Conservation (phyloP, 1,139 yeast genomes). For the Taphrina pruni region DNA sequence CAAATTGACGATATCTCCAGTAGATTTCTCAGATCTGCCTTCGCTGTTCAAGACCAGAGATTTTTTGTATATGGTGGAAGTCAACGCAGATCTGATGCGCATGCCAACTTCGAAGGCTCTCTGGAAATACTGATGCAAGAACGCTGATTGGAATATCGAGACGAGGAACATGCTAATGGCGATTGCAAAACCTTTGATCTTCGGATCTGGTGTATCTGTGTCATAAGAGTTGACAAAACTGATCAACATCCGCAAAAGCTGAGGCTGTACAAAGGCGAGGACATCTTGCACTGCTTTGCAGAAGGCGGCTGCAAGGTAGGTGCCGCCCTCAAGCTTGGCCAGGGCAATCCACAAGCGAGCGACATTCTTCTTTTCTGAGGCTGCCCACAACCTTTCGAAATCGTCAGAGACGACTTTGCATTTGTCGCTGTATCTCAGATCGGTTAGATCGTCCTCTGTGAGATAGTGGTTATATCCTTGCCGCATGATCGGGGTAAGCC, state of each 20-base stretch:
- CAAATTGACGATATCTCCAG: conserved; percentile 93
- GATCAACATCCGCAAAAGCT: conserved; percentile 74
- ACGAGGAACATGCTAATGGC: conserved; percentile 83
- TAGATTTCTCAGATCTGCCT: conserved; percentile 75
- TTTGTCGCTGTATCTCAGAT: conserved; percentile 68
- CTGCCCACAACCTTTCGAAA: conserved; percentile 69
- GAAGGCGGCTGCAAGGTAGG: conserved; percentile 72
- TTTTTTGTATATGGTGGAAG: conserved; percentile 79
- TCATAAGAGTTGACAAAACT: conserved; percentile 79
- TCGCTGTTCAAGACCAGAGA: conserved; percentile 82
- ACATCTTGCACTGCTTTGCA: conserved; percentile 80
- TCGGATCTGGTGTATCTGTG: conserved; percentile 56
- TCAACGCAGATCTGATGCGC: conserved; percentile 81
- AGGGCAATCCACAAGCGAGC: conserved; percentile 76
- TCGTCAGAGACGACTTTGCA: conserved; percentile 65
- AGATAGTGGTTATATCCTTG: conserved; percentile 77
- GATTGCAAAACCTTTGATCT: conserved; percentile 81
- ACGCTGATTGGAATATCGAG: conserved; percentile 80
- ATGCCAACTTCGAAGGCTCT: conserved; percentile 88
- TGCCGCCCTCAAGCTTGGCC: conserved; percentile 69
- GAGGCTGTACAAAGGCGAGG: conserved; percentile 88
- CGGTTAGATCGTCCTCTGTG: conserved; percentile 79
- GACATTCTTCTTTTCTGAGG: conserved; percentile 55
- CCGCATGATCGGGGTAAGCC: conserved; percentile 92
- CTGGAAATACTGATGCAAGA: conserved; percentile 91